These are phyloP conservation scores for Candida nitratophila DNA, from an alignment of 805 yeast genomes.

Conservation along the genomic window DNA sequence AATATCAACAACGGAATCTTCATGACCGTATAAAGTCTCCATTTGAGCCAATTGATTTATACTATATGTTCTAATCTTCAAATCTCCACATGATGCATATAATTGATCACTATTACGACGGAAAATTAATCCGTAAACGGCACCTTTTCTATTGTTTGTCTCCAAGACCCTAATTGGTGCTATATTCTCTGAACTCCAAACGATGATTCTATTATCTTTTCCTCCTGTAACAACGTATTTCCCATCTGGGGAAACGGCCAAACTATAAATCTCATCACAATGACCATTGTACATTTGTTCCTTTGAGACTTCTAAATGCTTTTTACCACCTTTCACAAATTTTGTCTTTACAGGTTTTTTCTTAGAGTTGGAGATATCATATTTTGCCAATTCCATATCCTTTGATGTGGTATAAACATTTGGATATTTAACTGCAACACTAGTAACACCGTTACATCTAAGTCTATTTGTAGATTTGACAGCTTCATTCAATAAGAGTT, in stretches of 20 bases:
- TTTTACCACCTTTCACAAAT: slow-evolving; percentile 56
- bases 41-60: slow-evolving; percentile 81
- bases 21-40: slow-evolving; percentile 93
- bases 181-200: slow-evolving; percentile 81
- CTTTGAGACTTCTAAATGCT: slow-evolving; percentile 32
- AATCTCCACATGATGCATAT: slow-evolving; percentile 89
- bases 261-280: slow-evolving; percentile 63
- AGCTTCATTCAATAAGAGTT: slow-evolving; percentile 36
- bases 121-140: slow-evolving; percentile 66
- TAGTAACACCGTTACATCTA: slow-evolving; percentile 53
- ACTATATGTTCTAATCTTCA: slow-evolving; percentile 81
- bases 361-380: slow-evolving; percentile 53
- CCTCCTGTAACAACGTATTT: slow-evolving; percentile 90
- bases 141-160: slow-evolving; percentile 64
- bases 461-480: slow-evolving; percentile 44
- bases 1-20: slow-evolving; percentile 79
- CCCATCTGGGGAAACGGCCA: slow-evolving; percentile 85
- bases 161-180: slow-evolving; percentile 72
- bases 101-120: slow-evolving; percentile 77
- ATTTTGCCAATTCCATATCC: slow-evolving; percentile 72
- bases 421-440: slow-evolving; percentile 49
- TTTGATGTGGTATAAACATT: slow-evolving; percentile 76
- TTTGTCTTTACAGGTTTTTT: slow-evolving; percentile 60
- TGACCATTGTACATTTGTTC: slow-evolving; percentile 66
- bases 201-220: slow-evolving; percentile 66